These are phyloP conservation scores for Globisporangium heterothallicum DNA, from an alignment of 352 stramenopile species.

Conservation along the genomic window DNA sequence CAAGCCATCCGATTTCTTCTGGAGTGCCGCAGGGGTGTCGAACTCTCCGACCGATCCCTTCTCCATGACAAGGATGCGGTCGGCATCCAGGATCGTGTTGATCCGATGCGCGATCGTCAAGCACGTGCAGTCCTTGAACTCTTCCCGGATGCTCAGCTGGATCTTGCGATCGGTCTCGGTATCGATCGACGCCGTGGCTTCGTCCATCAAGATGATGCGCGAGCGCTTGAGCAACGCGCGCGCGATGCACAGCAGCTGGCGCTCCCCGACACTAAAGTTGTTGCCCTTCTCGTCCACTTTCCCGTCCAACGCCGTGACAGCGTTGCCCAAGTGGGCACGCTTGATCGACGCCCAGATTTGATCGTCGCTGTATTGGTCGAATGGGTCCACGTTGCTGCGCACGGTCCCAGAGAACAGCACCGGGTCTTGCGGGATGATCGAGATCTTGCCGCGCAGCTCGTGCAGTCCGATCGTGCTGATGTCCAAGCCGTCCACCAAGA, in stretches of 20 bases:
- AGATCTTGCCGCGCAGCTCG: constrained; percentile 21
- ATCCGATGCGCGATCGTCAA: constrained; percentile 97
- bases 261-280: constrained; percentile 95
- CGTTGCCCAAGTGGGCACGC: constrained; percentile 60
- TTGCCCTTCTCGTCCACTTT: constrained; percentile 84
- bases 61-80: constrained; percentile 95
- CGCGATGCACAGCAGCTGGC: constrained; percentile 95
- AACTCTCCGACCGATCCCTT: constrained; percentile 91
- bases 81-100: constrained; percentile 95
- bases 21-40: constrained; percentile 80
- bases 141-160: constrained; percentile 87
- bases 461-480: constrained; percentile 25
- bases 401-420: constrained; percentile 88
- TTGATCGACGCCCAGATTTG: constrained; percentile 72
- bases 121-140: constrained; percentile 91
- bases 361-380: constrained; percentile 61
- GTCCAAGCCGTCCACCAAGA: constrained; percentile 28
- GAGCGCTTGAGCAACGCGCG: constrained; percentile 90
- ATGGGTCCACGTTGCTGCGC: constrained; percentile 86
- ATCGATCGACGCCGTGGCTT: constrained; percentile 94
- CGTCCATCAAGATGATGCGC: constrained; percentile 96
- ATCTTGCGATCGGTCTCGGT: constrained; percentile 88
- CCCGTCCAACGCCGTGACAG: constrained; percentile 36
- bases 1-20: constrained; percentile 58
- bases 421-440: constrained; percentile 89